Conservation (phyloP, 169 alveolate genomes). For the Cystoisospora suis region DNA sequence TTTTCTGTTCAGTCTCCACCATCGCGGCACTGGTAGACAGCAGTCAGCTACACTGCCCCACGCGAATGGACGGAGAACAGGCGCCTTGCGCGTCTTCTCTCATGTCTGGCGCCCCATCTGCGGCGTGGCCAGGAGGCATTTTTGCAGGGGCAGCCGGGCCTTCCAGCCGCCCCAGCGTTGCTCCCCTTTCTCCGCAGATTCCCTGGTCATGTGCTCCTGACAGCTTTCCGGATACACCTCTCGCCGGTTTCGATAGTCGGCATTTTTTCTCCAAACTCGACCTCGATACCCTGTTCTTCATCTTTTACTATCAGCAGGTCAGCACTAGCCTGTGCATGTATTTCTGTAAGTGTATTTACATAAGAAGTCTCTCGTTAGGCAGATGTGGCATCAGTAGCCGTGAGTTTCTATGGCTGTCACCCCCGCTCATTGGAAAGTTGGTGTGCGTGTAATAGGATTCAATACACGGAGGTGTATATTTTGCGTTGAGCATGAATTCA, state of each 20-base stretch:
- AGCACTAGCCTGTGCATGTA: not conserved
- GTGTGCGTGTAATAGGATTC: too few relatives aligned
- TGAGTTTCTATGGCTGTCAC: too few relatives aligned
- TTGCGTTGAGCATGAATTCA: too few relatives aligned
- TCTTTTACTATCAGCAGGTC: slow-evolving; percentile 64
- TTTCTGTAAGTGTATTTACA: not conserved
- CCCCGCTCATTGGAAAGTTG: too few relatives aligned
- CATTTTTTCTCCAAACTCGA: slow-evolving; percentile 16
- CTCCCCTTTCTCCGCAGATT: slow-evolving; percentile 27
- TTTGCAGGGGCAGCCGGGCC: slow-evolving; percentile 26
- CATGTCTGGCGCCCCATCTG: not conserved
- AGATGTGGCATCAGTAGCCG: too few relatives aligned
- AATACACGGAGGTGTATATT: too few relatives aligned
- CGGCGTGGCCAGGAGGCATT: not conserved
- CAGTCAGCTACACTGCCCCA: slow-evolving; percentile 21
- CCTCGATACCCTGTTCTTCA: slow-evolving; percentile 61
- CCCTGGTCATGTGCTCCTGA: slow-evolving; percentile 29
- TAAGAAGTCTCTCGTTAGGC: not conserved
- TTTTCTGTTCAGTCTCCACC: not conserved
- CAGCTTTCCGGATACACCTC: slow-evolving; percentile 42
- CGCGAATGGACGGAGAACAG: slow-evolving; percentile 3
- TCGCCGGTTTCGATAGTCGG: not conserved
- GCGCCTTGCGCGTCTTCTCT: not conserved
- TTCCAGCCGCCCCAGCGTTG: not conserved
- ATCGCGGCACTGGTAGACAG: slow-evolving; percentile 15